phyloP scores from a whole-genome alignment of 2,329 filamentous ascomycete genomes.

The Aspergillus ustus region DNA sequence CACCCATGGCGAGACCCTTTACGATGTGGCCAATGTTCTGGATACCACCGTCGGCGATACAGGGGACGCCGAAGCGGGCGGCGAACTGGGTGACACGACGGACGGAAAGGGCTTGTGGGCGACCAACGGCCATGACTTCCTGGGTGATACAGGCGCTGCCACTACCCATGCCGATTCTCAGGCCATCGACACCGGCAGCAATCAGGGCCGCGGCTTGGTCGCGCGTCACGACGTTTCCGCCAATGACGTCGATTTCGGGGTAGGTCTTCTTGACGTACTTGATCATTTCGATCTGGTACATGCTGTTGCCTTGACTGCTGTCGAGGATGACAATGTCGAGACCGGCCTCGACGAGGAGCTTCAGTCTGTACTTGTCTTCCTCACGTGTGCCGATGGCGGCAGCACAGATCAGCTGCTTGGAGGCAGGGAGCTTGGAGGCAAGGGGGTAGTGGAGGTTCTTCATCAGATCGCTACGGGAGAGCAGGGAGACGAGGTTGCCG shows the following conservation, averaged over 20 bases:
- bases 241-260: conserved; percentile 89
- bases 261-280: conserved; percentile 90
- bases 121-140: conserved; percentile 98
- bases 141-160: conserved; percentile 98
- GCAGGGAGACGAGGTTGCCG: conserved; percentile 86
- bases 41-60: conserved; percentile 96
- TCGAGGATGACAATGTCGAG: conserved; percentile 95
- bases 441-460: conserved; percentile 98
- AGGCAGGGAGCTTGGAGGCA: conserved; percentile 92
- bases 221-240: conserved; percentile 96
- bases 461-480: conserved; percentile 93
- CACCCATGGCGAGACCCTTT: conserved; percentile 93
- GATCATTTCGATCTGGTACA: conserved; percentile 99
- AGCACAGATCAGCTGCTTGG: conserved; percentile 95
- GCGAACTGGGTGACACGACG: conserved; percentile 89
- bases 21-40: conserved; percentile 99
- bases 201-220: conserved; percentile 94
- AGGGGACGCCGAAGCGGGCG: conserved; percentile 90
- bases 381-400: conserved; percentile 94
- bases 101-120: conserved; percentile 92
- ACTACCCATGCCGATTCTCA: conserved; percentile 98
- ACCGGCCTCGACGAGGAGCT: conserved; percentile 89
- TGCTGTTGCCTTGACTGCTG: conserved; percentile 96
- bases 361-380: conserved; percentile 84
- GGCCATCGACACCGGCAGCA: conserved; percentile 89